Evolutionary conservation across 2,329 filamentous ascomycete species (phyloP).

Genomic region (Sporothrix protearum): DNA sequence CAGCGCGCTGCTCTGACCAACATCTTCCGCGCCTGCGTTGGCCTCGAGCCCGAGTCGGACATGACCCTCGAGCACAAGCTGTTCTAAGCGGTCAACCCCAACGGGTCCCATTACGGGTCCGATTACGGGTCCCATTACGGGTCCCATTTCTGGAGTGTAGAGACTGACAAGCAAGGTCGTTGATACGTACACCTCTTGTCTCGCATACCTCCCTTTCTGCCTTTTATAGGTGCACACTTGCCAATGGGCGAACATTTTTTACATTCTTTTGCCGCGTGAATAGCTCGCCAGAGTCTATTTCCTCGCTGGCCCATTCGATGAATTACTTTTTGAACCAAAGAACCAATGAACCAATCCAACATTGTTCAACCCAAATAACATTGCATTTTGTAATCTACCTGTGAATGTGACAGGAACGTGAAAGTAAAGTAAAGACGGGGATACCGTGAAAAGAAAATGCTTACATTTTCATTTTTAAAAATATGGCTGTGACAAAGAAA

Average conservation of each 20-base stretch:
- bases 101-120: too few species aligned
- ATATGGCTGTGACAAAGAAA: neutral
- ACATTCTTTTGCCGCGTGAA: constrained; percentile 1
- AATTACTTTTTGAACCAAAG: neutral
- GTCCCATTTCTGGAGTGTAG: neutral
- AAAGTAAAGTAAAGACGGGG: neutral
- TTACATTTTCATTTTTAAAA: too few species aligned
- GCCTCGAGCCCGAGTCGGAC: constrained; percentile 93
- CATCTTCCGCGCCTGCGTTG: constrained; percentile 97
- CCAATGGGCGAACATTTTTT: neutral
- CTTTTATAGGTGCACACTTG: neutral
- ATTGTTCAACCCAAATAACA: neutral
- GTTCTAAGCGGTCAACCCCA: constrained; percentile 53
- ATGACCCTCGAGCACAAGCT: constrained; percentile 99
- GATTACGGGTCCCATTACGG: too few species aligned
- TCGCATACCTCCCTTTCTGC: neutral
- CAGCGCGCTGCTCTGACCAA: constrained; percentile 93
- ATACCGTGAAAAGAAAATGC: neutral
- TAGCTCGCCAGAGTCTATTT: neutral
- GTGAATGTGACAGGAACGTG: neutral
- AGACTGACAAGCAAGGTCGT: neutral
- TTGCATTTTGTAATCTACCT: neutral
- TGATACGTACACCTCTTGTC: neutral
- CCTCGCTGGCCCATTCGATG: neutral
- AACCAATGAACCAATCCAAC: neutral